Base-by-base conservation (phyloP, 371 early-diverging fungal genomes). In the Rhizopus stolonifer region DNA sequence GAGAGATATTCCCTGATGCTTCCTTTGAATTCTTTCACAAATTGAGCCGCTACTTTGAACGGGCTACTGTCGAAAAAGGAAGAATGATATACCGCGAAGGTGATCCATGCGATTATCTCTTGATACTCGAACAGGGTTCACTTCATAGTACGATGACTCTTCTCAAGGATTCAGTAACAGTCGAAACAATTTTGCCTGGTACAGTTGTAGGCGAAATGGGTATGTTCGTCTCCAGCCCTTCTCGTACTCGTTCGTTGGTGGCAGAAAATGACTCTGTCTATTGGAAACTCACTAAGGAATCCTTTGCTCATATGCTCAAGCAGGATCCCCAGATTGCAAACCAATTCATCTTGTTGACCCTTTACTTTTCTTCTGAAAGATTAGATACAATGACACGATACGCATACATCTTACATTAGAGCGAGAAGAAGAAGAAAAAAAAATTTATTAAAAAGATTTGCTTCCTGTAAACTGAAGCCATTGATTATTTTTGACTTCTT, bases 201-300 rank as follows among this genome's bases (percentile, higher is more conserved):
- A 87, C 91, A 1, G 75, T 89, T 2, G 77, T 88, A n/a, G 92
- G 92, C 3, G 92, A 89, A 62, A 62, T 90, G 38, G 77, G 87
- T 0, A 73, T 92, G 25, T 82, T 88, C 26, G 82, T 85, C 13
- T 50, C 56, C 3, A 70, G 77, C 17, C 70, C 73, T 25, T 34
- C 54, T 21, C 77, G 89, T 21, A 71, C 78, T 13, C 80, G 85
- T 4, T 83, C 86, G 0, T 64, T 90, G 15, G 56, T 82, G 6
- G 80, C 84, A 0, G 91, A 90, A 32, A 73, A 73, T 36, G 79
- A 82, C 34, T 79, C 80, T 25, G 75, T 80, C 0, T 67, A 88
- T 34, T 92, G 90, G 90, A 79, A 77, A 55, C 59, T 92, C 50
- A 67, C 77, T 9, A 65, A 66, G n/a, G 56, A 57, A 0, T 54